Conservation (phyloP, 345 rosid species). For the Arabidopsis arenosa region DNA sequence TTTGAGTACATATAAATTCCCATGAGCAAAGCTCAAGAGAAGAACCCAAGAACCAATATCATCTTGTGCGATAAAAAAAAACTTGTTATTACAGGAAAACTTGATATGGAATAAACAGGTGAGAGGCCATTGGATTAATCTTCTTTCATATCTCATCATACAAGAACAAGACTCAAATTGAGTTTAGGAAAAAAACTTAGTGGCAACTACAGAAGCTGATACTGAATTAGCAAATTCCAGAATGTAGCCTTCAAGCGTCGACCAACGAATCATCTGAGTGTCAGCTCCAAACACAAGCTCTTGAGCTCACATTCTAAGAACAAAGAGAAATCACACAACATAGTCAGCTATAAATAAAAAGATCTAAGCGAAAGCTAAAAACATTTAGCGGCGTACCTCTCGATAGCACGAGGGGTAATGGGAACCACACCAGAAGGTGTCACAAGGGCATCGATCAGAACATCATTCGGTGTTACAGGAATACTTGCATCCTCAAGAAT, state of each 20-base stretch:
- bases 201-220: slow-evolving; percentile 16
- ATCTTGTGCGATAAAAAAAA: slow-evolving; percentile 3
- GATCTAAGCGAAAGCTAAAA: slow-evolving; percentile 16
- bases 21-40: slow-evolving; percentile 6
- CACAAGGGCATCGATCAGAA: slow-evolving; percentile 75
- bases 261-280: slow-evolving; percentile 11
- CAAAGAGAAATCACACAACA: slow-evolving; percentile 31
- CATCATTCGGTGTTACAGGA: slow-evolving; percentile 67
- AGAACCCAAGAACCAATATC: not conserved
- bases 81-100: not conserved
- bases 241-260: slow-evolving; percentile 13
- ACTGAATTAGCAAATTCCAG: slow-evolving; percentile 8
- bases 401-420: slow-evolving; percentile 61
- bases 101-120: not conserved
- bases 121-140: slow-evolving; percentile 1
- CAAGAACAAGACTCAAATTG: slow-evolving; percentile 1
- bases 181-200: not conserved
- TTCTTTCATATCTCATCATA: slow-evolving; percentile 26
- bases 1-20: slow-evolving; percentile 23
- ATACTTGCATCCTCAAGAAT: slow-evolving; percentile 73
- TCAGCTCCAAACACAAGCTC: slow-evolving; percentile 32
- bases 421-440: slow-evolving; percentile 76
- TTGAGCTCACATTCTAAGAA: slow-evolving; percentile 38
- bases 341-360: not conserved
- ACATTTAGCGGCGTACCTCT: slow-evolving; percentile 50